phyloP scores from a whole-genome alignment of 805 yeast genomes.

The Komagataella kurtzmanii region DNA sequence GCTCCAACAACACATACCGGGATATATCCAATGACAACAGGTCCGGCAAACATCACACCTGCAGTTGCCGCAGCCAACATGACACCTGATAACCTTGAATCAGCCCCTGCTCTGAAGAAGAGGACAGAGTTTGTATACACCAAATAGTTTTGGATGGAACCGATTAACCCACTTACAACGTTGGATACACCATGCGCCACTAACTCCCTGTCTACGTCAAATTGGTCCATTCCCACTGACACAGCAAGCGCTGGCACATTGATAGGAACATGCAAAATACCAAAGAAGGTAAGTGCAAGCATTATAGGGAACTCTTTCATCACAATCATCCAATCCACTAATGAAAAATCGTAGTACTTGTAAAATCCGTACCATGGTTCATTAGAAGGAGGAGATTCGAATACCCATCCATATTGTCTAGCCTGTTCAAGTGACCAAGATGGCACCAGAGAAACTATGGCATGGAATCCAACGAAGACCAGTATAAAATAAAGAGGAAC shows the following conservation, averaged over 20 bases:
- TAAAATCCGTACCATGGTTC: constrained; percentile 92
- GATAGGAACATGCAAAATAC: constrained; percentile 91
- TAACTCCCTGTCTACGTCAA: constrained; percentile 85
- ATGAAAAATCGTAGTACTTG: constrained; percentile 47
- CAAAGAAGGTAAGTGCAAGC: constrained; percentile 92
- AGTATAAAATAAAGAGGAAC: constrained; percentile 72
- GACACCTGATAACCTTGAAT: constrained; percentile 79
- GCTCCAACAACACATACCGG: constrained; percentile 96
- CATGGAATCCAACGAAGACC: constrained; percentile 60
- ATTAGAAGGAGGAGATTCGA: constrained; percentile 44
- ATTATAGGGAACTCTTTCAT: constrained; percentile 72
- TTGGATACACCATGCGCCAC: constrained; percentile 93
- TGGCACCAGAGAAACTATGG: constrained; percentile 53
- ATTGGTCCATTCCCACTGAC: constrained; percentile 70
- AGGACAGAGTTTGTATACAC: constrained; percentile 90
- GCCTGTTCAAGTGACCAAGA: constrained; percentile 45
- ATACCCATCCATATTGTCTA: constrained; percentile 76
- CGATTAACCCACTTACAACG: constrained; percentile 66
- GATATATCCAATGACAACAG: constrained; percentile 82
- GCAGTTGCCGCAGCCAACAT: constrained; percentile 75
- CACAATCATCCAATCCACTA: constrained; percentile 67
- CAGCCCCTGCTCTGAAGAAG: constrained; percentile 92
- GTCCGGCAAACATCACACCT: constrained; percentile 76
- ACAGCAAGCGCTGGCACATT: constrained; percentile 96
- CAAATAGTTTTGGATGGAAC: constrained; percentile 87